These are phyloP conservation scores for Porodaedalea pini DNA, from an alignment of 1,284 basidiomycete species.

Conservation along the genomic window DNA sequence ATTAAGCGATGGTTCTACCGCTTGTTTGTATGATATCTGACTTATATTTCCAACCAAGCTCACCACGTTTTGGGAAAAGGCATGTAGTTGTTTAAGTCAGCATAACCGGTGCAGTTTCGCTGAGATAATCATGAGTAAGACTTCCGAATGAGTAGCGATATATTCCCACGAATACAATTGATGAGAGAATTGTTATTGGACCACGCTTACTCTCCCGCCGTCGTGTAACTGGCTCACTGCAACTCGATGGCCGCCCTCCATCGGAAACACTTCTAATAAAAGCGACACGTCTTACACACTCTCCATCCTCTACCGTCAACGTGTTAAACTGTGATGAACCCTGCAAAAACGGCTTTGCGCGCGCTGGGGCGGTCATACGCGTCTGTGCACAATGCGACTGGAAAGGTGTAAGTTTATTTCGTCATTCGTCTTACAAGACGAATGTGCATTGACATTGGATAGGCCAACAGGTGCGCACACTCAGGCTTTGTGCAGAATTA, in stretches of 20 bases:
- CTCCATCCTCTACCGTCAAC: background rate
- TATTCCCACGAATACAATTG: slow-evolving; percentile 9
- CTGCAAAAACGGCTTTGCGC: slow-evolving; percentile 16
- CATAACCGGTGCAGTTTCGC: too few relatives aligned
- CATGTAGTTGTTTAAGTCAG: too few relatives aligned
- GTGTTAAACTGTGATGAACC: background rate
- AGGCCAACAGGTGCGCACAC: slow-evolving; percentile 59
- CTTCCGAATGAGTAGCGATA: too few relatives aligned
- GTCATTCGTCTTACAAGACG: slow-evolving; percentile 8
- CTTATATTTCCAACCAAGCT: too few relatives aligned
- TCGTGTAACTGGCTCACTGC: background rate
- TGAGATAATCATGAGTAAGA: too few relatives aligned
- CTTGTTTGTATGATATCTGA: too few relatives aligned
- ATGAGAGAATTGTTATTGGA: slow-evolving; percentile 9
- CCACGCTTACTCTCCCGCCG: slow-evolving; percentile 11
- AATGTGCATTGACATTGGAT: slow-evolving; percentile 9
- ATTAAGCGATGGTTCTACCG: too few relatives aligned
- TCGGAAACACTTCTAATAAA: too few relatives aligned
- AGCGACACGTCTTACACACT: background rate
- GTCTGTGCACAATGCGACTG: slow-evolving; percentile 34
- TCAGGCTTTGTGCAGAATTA: slow-evolving; percentile 8
- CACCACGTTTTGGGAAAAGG: too few relatives aligned
- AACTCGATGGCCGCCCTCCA: background rate
- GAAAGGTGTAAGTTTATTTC: slow-evolving; percentile 35
- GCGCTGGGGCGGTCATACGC: slow-evolving; percentile 34